Conservation (phyloP, 441 rosid genomes). For the Euphorbia schlechtendalii region DNA sequence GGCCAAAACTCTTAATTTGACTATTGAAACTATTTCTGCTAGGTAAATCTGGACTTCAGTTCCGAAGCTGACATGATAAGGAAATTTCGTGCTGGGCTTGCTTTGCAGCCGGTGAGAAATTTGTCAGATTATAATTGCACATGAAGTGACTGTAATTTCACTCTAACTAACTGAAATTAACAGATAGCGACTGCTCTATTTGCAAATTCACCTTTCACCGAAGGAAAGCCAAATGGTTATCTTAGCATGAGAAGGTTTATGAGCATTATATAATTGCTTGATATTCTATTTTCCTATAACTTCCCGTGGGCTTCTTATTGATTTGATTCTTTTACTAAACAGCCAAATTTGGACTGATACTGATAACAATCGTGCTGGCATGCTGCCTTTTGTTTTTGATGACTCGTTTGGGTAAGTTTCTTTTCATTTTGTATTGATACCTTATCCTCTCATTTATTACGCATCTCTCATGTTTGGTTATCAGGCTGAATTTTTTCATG, state of each 20-base stretch:
- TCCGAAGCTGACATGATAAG: slow-evolving; percentile 97
- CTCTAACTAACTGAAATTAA: slow-evolving; percentile 30
- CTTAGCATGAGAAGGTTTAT: slow-evolving; percentile 96
- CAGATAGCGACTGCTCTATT: slow-evolving; percentile 98
- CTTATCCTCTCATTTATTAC: background rate
- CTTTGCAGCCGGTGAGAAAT: slow-evolving; percentile 88
- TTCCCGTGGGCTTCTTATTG: slow-evolving; percentile 13
- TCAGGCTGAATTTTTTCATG: background rate
- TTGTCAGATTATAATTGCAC: slow-evolving; percentile 15
- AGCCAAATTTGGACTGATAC: slow-evolving; percentile 97
- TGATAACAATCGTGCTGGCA: slow-evolving; percentile 82
- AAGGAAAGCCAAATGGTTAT: slow-evolving; percentile 96
- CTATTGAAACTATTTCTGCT: slow-evolving; percentile 16
- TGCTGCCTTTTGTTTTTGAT: slow-evolving; percentile 94
- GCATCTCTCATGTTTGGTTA: background rate
- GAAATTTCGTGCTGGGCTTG: slow-evolving; percentile 93
- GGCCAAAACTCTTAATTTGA: background rate
- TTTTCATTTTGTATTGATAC: background rate
- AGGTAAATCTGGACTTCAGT: slow-evolving; percentile 97
- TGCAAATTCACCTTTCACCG: slow-evolving; percentile 97
- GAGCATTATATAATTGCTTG: slow-evolving; percentile 7
- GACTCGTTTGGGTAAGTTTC: slow-evolving; percentile 78
- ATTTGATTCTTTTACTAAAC: slow-evolving; percentile 29
- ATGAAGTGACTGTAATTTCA: slow-evolving; percentile 13
- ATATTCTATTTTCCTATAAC: slow-evolving; percentile 6